phyloP scores from a whole-genome alignment of 768 basidiomycete genomes.

The Pholiota conissans region DNA sequence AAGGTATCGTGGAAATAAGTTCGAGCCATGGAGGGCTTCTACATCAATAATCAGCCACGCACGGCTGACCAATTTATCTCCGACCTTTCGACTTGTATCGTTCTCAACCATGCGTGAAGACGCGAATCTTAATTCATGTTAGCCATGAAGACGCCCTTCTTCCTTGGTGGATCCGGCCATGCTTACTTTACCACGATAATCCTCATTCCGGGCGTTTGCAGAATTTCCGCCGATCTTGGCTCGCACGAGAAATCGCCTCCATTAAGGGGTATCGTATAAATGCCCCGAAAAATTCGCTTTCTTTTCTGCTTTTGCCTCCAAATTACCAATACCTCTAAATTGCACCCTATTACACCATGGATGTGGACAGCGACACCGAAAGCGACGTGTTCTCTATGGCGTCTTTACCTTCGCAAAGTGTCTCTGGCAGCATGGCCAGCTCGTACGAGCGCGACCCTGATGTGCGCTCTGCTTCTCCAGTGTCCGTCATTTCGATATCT shows the following conservation, averaged over 20 bases:
- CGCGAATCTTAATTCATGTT: neutral
- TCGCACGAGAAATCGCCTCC: constrained; percentile 18
- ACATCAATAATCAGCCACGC: neutral
- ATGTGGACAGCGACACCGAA: constrained; percentile 43
- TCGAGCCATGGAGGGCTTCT: neutral
- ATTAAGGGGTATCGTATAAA: constrained; percentile 9
- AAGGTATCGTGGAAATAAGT: neutral
- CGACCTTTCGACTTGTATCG: neutral
- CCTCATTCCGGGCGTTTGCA: constrained; percentile 13
- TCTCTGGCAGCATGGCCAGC: constrained; percentile 35
- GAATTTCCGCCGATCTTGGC: constrained; percentile 24
- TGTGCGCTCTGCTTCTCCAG: constrained; percentile 65
- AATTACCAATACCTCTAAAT: neutral
- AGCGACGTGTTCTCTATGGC: constrained; percentile 46
- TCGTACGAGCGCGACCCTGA: constrained; percentile 50
- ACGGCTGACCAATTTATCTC: neutral
- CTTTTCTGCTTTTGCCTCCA: constrained; percentile 1
- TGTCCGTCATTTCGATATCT: constrained; percentile 68
- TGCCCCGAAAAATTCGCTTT: constrained; percentile 1
- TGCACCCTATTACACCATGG: constrained; percentile 6
- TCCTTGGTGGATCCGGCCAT: neutral
- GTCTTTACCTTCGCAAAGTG: constrained; percentile 39
- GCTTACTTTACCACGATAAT: constrained; percentile 15
- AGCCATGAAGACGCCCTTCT: neutral
- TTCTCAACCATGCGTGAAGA: constrained; percentile 3